phyloP scores from a whole-genome alignment of 345 rosid genomes.

The Brassica incana region DNA sequence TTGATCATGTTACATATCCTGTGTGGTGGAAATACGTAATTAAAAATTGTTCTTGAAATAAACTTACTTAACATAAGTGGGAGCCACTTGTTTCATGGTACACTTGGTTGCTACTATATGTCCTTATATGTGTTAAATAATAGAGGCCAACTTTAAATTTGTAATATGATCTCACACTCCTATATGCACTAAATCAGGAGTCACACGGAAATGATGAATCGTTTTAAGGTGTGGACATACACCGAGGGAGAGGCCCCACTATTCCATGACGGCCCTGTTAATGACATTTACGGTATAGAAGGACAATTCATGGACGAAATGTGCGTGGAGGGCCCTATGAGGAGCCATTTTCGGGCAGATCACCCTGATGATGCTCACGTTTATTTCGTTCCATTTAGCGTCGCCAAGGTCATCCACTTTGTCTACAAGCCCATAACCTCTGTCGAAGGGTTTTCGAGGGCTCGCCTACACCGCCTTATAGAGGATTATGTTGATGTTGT shows the following conservation, averaged over 20 bases:
- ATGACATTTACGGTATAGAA: constrained; percentile 60
- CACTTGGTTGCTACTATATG: background rate
- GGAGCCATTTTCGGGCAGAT: constrained; percentile 42
- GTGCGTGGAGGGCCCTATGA: constrained; percentile 39
- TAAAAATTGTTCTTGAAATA: background rate
- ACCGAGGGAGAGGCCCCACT: constrained; percentile 67
- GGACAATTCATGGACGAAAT: constrained; percentile 74
- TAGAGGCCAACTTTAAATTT: background rate
- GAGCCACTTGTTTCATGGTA: background rate
- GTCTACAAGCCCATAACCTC: constrained; percentile 56
- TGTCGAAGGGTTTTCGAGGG: constrained; percentile 45
- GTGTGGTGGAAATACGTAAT: background rate
- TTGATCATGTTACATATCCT: background rate
- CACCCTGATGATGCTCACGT: constrained; percentile 52
- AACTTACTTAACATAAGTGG: background rate
- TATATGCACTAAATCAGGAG: constrained; percentile 48
- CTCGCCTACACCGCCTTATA: constrained; percentile 49
- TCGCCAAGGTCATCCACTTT: constrained; percentile 46
- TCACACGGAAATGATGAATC: constrained; percentile 65
- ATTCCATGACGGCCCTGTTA: constrained; percentile 63
- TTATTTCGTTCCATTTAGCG: constrained; percentile 63
- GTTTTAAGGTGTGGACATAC: constrained; percentile 70
- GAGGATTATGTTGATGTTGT: constrained; percentile 53
- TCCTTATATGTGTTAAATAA: background rate
- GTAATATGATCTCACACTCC: constrained; percentile 20